Evolutionary conservation across 202 grass and related monocot species (phyloP).

Genomic region (Carex arenaria): DNA sequence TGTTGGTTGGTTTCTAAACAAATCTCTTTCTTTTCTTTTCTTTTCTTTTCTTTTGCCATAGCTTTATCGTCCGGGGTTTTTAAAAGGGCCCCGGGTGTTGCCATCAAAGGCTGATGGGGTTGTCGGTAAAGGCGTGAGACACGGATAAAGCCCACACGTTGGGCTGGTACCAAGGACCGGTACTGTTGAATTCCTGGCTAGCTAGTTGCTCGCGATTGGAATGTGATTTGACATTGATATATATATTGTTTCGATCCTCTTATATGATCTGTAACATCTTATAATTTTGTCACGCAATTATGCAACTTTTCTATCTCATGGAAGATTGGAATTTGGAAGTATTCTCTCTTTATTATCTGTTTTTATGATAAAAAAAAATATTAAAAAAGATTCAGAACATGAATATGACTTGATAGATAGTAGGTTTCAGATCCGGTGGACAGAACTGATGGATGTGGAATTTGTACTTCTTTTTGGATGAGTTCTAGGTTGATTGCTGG

Average conservation of each 20-base stretch:
- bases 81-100: not conserved
- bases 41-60: not conserved
- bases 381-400: not conserved
- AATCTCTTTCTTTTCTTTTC: not conserved
- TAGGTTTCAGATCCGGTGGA: not conserved
- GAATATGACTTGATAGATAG: not conserved
- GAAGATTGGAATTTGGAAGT: too few species aligned
- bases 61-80: not conserved
- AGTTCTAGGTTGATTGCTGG: too few species aligned
- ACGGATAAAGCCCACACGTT: not conserved
- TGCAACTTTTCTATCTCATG: not conserved
- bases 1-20: not conserved
- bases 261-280: not conserved
- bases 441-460: not conserved
- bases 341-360: not conserved
- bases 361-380: not conserved
- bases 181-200: not conserved
- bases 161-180: not conserved
- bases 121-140: slow-evolving; percentile 9
- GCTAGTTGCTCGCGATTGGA: not conserved
- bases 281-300: not conserved
- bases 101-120: not conserved
- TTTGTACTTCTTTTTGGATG: not conserved
- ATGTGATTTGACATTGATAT: slow-evolving; percentile 9
- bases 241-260: not conserved